Base-by-base conservation (phyloP, 257 asterid species). In the Apocynum venetum region DNA sequence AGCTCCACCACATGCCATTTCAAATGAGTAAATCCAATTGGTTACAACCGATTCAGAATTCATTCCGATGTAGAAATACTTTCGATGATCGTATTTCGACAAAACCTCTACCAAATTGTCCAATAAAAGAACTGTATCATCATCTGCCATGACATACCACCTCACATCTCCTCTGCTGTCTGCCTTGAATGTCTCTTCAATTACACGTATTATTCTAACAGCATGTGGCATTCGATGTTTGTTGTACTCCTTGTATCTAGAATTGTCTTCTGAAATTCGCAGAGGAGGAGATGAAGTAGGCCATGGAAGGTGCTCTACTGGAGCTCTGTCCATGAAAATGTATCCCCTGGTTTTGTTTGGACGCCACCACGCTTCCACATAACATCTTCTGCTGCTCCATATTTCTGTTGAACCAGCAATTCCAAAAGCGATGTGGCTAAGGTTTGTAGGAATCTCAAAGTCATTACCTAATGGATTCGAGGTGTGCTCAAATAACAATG, bases 121-220 rank as follows among this genome's bases (percentile, higher is more conserved):
- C 47, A 87, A 20, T 49, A 89, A 59, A 1, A 89, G 3, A 35
- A 89, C 77, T 0, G 91, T 87, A 31, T 89, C 91, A 70, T 87
- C 91, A 10, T 89, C 90, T 3, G 84, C 78, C 83, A 89, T 87
- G 10, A 86, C 84, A 3, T 77, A 85, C 91, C 93, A 89, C 78
- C 83, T 78, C 14, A 55, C 81, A 7, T 63, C 75, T 2, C 76
- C 69, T 7, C 57, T 35, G 9, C 72, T 40, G 20, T 69, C 82
- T 13, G 38, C 82, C 51, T 40, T 57, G 48, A 84, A 84, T 17
- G 69, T 64, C 40, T 84, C 83, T 48, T 78, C 72, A 48, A 84
- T 76, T 8, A 77, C 73, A 41, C 81, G 74, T 19, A 69, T 60
- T 72, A 72, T 81, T 51, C 84, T 75, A 4, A 81, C 78, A 25